Conservation (phyloP, 768 basidiomycete species). For the Russula dissimulans region DNA sequence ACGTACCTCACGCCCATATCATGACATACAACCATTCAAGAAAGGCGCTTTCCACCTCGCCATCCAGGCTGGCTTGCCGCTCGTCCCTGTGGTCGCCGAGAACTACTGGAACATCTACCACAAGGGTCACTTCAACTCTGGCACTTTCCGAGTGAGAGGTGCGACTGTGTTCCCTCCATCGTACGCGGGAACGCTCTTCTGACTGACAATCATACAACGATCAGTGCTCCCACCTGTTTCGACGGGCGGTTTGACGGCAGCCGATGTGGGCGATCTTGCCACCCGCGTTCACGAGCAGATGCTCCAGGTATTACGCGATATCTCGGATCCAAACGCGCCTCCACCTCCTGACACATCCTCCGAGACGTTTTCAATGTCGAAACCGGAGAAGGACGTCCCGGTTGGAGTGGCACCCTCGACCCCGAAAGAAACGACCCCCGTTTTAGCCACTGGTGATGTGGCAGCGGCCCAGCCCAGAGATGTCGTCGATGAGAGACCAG, state of each 20-base stretch:
- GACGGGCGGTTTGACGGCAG: slow-evolving; percentile 59
- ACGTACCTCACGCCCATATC: slow-evolving; percentile 55
- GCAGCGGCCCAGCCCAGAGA: neutral
- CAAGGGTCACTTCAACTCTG: slow-evolving; percentile 64
- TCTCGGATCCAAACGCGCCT: slow-evolving; percentile 48
- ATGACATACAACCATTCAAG: slow-evolving; percentile 81
- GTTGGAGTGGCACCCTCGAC: neutral
- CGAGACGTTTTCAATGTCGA: neutral
- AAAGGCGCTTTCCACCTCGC: slow-evolving; percentile 98
- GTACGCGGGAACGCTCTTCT: neutral
- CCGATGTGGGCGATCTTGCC: slow-evolving; percentile 62
- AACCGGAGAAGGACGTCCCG: neutral
- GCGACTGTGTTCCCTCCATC: slow-evolving; percentile 21
- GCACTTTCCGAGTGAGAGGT: slow-evolving; percentile 79
- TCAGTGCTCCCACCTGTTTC: slow-evolving; percentile 85
- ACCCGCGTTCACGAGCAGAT: slow-evolving; percentile 66
- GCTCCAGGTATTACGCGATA: slow-evolving; percentile 67
- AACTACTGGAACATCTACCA: slow-evolving; percentile 89
- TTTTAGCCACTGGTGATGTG: neutral
- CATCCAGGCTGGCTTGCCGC: slow-evolving; percentile 80
- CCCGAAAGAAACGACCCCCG: slow-evolving; percentile 8
- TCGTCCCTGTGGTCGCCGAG: slow-evolving; percentile 86
- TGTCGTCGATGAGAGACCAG: slow-evolving; percentile 7
- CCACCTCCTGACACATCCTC: slow-evolving; percentile 18
- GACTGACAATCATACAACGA: neutral